phyloP scores from a whole-genome alignment of 257 asterid species.

The Solanum bulbocastanum region DNA sequence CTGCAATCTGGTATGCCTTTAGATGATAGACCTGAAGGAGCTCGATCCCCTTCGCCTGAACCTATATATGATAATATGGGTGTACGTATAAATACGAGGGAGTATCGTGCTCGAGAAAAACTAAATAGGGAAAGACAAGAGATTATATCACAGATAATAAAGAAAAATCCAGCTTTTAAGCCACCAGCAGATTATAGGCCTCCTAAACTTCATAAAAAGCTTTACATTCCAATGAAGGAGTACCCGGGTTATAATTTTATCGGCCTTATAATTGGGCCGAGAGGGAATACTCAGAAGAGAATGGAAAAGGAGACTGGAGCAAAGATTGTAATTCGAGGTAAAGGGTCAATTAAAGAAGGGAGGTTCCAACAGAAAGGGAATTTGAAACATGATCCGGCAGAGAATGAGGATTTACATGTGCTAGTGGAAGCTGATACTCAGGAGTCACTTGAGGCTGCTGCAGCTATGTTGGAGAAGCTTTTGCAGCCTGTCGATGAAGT shows the following conservation, averaged over 20 bases:
- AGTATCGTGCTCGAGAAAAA: conserved; percentile 87
- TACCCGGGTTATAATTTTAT: conserved; percentile 91
- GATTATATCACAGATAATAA: conserved; percentile 74
- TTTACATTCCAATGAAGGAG: conserved; percentile 91
- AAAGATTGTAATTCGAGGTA: conserved; percentile 89
- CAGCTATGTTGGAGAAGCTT: conserved; percentile 91
- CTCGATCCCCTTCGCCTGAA: conserved; percentile 95
- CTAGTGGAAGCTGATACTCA: conserved; percentile 90
- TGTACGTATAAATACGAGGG: conserved; percentile 83
- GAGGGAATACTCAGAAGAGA: conserved; percentile 95
- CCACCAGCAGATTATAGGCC: conserved; percentile 99
- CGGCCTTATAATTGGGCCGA: conserved; percentile 86
- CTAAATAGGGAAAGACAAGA: conserved; percentile 89
- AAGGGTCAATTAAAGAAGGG: conserved; percentile 93
- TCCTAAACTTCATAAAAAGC: conserved; percentile 83
- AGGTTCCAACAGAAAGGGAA: conserved; percentile 85
- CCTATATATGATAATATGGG: conserved; percentile 91
- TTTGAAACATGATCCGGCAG: conserved; percentile 73
- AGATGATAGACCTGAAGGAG: conserved; percentile 91
- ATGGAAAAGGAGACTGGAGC: conserved; percentile 98
- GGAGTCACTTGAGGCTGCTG: conserved; percentile 86
- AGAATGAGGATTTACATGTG: conserved; percentile 94
- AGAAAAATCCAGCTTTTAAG: conserved; percentile 90
- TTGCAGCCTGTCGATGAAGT: conserved; percentile 97
- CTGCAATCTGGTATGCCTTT: conserved; percentile 79